Evolutionary conservation across 768 basidiomycete genomes (phyloP), one percentile per base, ranked within the genome.

Genomic region (Phylloporus sp.): DNA sequence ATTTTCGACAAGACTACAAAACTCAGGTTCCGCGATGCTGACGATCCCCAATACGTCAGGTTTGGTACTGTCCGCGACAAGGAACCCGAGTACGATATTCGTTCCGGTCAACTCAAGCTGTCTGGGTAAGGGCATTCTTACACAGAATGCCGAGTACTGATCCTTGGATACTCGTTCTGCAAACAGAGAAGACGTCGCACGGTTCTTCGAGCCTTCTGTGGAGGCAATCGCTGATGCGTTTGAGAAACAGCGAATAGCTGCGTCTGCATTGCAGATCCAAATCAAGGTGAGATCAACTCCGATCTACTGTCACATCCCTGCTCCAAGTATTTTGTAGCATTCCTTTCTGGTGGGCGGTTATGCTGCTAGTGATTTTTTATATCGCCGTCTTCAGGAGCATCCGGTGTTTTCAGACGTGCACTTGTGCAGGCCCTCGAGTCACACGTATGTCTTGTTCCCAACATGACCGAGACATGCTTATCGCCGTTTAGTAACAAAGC

Each of bases 341-440:
- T 68, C 75, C 18, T 73, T 79, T 34, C 70, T 84, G 3, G 79
- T 81, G 2, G 79, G 80, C 1, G 78, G 79, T 0, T 81, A 78
- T 54, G 73, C 75, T 0, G 74, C 76, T 15, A 41, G 40, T 7
- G 40, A 41, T 9, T 41, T 41, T 15, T 15, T 41, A 69, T 38
- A 45, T 24, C 22, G 22, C 11, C 8, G 29, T n/a, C 13, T 45
- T 2, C 48, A 75, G 72, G 18, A 8, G 20, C 18, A 11, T 36
- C 48, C 79, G 0, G 58, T 54, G 20, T 67, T 67, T 68, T 11
- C 68, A 1, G 70, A 72, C 0, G 56, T 79, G 4, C 63, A 70
- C 6, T 61, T 82, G 6, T 70, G 72, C 45, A 71, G 80, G 13
- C 80, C 81, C 3, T 72, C 78, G 48, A 73, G 72, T 36, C 75